Evolutionary conservation across 495 filamentous ascomycete species (phyloP).

Genomic region (Evernia prunastri): DNA sequence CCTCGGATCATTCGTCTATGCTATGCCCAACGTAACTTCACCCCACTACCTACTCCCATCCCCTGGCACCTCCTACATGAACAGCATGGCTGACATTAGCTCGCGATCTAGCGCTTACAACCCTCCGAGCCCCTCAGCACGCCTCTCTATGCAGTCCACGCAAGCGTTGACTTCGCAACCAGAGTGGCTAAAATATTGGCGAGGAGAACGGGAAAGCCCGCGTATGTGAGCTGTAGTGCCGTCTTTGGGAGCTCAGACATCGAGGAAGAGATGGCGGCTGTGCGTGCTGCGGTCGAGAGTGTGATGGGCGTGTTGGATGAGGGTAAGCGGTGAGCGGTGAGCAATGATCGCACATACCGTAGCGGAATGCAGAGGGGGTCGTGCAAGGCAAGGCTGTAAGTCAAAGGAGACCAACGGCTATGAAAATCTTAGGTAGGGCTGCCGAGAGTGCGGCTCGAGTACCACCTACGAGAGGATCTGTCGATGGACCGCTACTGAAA

Average conservation of each 20-base stretch:
- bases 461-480: background rate
- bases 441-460: background rate
- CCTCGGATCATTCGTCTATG: constrained; percentile 83
- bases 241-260: constrained; percentile 62
- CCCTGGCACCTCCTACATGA: background rate
- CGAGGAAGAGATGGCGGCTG: constrained; percentile 93
- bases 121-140: constrained; percentile 64
- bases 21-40: constrained; percentile 72
- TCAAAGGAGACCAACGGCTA: background rate
- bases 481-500: background rate
- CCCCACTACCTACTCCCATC: background rate
- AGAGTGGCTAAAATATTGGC: constrained; percentile 78
- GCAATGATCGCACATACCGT: background rate
- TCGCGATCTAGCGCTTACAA: constrained; percentile 43
- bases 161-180: constrained; percentile 77
- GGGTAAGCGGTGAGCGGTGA: constrained; percentile 9
- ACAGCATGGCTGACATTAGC: constrained; percentile 8
- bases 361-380: background rate
- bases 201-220: constrained; percentile 57
- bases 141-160: constrained; percentile 63
- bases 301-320: constrained; percentile 52
- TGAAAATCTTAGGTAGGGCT: background rate
- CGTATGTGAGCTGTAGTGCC: constrained; percentile 77
- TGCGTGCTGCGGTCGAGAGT: constrained; percentile 63
- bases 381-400: background rate